Conservation (phyloP, 108 stramenopile genomes). For the Cyclotella baltica region DNA sequence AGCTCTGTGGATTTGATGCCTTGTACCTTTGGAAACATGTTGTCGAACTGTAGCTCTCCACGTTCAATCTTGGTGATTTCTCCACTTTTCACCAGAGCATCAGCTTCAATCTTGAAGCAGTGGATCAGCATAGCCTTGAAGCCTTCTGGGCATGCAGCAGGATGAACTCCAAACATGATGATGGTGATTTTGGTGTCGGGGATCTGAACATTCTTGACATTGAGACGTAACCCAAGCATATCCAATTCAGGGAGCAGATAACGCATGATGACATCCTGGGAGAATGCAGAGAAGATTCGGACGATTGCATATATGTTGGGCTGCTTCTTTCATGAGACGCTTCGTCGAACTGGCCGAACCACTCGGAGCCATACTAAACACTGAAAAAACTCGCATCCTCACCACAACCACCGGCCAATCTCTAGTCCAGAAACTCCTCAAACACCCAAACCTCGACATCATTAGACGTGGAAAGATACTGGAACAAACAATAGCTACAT, state of each 20-base stretch:
- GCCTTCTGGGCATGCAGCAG: neutral
- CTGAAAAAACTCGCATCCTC: no score
- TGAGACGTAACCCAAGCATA: neutral
- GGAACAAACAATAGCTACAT: no score
- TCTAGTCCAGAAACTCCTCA: no score
- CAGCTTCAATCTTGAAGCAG: neutral
- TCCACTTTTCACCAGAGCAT: neutral
- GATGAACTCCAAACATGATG: neutral
- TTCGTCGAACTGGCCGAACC: no score
- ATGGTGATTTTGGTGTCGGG: neutral
- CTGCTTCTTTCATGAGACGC: no score
- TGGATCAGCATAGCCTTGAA: neutral
- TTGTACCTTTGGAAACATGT: neutral
- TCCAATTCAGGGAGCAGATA: neutral
- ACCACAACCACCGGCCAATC: no score
- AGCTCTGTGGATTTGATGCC: neutral
- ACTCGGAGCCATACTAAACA: no score
- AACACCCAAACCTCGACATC: no score
- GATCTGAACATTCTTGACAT: neutral
- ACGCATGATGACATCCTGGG: neutral
- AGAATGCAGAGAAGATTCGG: neutral
- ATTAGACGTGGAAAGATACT: no score
- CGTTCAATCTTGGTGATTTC: neutral
- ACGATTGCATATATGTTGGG: neutral
- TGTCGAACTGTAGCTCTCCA: neutral